Conservation (phyloP, 2,329 filamentous ascomycete species). For the Diaporthe capsici region DNA sequence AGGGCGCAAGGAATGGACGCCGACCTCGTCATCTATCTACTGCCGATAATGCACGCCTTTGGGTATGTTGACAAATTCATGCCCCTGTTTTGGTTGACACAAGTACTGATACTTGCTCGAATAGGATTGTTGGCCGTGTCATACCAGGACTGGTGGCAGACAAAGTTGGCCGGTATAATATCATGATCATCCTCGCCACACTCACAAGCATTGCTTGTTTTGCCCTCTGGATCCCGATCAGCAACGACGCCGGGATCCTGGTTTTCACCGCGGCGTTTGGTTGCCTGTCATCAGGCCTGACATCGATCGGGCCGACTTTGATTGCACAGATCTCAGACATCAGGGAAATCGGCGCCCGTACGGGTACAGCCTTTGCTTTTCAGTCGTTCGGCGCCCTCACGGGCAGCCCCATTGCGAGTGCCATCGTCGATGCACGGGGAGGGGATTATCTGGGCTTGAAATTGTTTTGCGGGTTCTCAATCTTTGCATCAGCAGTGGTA, state of each 20-base stretch:
- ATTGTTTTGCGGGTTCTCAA: constrained; percentile 10
- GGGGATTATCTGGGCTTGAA: constrained; percentile 15
- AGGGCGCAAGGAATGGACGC: constrained; percentile 48
- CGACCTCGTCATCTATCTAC: constrained; percentile 51
- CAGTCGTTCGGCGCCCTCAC: constrained; percentile 75
- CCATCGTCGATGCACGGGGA: constrained; percentile 58
- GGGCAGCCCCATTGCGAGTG: constrained; percentile 77
- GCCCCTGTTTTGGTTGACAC: not conserved
- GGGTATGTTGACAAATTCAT: constrained; percentile 22
- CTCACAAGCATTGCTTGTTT: constrained; percentile 62
- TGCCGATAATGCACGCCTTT: constrained; percentile 57
- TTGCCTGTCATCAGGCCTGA: constrained; percentile 77
- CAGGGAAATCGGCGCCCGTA: constrained; percentile 77
- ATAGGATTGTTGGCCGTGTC: constrained; percentile 50
- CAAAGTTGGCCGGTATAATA: constrained; percentile 60
- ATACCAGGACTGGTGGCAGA: constrained; percentile 49
- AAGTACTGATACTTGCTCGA: not conserved
- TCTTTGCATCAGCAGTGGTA: constrained; percentile 10
- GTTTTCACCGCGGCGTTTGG: constrained; percentile 78
- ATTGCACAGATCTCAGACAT: constrained; percentile 81
- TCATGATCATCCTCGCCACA: constrained; percentile 66
- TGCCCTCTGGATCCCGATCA: constrained; percentile 64
- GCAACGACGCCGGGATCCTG: constrained; percentile 69
- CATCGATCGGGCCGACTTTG: constrained; percentile 73
- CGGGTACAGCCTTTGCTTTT: constrained; percentile 74